Evolutionary conservation across 2,329 filamentous ascomycete species (phyloP), one percentile per base, ranked within the genome.

Genomic region (Neonectria magnoliae): DNA sequence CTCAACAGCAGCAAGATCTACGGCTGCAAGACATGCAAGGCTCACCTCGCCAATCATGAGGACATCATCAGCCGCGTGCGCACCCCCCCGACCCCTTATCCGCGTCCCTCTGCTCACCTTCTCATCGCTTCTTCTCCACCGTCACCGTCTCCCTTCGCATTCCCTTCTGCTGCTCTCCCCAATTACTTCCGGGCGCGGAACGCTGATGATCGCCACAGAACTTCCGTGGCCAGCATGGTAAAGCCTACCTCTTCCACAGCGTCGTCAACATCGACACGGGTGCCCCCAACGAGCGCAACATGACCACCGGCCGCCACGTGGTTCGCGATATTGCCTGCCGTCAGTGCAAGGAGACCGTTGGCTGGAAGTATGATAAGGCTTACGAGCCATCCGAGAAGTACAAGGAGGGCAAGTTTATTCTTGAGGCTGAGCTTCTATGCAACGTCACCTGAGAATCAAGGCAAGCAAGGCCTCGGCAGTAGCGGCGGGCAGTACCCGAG

Each of bases 281-380:
- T 72, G 92, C 97, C 66, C 88, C 95, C n/a, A 91, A 88, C 77
- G 96, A 99, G 82, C 93, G 96, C 70, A 97, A 92, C 82, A 99
- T 99, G 96, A 99, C 96, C 14, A 99, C 96, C 1, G 96, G 96
- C 57, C 89, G 93, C 59, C 96, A 99, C 80, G 87, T 98, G 61
- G 96, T 99, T 52, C 91, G 96, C 63, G 96, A 99, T 78, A 98
- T 99, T 74, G 85, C 85, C 63, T 99, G 96, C 83, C 88, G 91
- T 63, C 93, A 97, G 80, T 99, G 96, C 87, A 92, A 91, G 77
- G 92, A 94, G 79, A 92, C 91, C 31, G 96, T 99, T 57, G 96
- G 96, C 38, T 99, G 96, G 96, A 98, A 97, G 80, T 99, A 99
- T 79, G 96, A 99, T 81, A 97, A 97, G 83, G 96, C 96, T 1